Conservation (phyloP, 1,284 basidiomycete genomes). For the Moniliophthora roreri region DNA sequence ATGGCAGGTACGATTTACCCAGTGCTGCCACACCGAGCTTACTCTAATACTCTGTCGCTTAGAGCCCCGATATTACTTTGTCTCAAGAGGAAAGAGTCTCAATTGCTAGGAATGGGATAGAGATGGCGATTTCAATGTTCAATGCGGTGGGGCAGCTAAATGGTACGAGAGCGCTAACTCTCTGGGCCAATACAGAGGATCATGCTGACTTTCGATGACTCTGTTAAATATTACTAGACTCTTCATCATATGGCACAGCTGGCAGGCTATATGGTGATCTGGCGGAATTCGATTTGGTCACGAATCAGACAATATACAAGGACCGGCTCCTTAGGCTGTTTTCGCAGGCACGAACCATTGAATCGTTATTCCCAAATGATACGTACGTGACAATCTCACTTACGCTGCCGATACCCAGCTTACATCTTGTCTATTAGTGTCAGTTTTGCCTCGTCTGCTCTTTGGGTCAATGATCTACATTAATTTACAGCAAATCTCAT, state of each 20-base stretch:
- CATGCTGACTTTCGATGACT: background rate
- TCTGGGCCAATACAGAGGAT: too few species aligned
- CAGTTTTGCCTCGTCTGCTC: background rate
- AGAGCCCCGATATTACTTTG: too few species aligned
- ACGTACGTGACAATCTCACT: background rate
- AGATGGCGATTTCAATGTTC: conserved; percentile 2
- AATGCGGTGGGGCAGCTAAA: background rate
- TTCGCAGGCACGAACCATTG: background rate
- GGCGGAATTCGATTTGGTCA: conserved; percentile 6
- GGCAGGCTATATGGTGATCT: conserved; percentile 2
- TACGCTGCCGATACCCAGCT: background rate
- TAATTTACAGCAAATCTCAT: too few species aligned
- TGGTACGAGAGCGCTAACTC: background rate
- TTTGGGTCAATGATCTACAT: too few species aligned
- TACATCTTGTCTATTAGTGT: background rate
- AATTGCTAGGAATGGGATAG: conserved; percentile 3
- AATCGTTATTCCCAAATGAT: background rate
- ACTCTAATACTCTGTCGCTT: too few species aligned
- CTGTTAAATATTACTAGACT: background rate
- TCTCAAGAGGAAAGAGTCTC: too few species aligned
- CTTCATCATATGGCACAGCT: background rate
- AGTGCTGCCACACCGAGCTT: too few species aligned
- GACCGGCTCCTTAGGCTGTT: conserved; percentile 1
- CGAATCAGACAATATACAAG: conserved; percentile 7
- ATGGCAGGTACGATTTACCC: too few species aligned